Percentiles rank a stretch among this genome's conserved stretches.
Evolutionary conservation across 163 green algal genomes (phyloP).

Genomic region (Prototheca wickerhamii): DNA sequence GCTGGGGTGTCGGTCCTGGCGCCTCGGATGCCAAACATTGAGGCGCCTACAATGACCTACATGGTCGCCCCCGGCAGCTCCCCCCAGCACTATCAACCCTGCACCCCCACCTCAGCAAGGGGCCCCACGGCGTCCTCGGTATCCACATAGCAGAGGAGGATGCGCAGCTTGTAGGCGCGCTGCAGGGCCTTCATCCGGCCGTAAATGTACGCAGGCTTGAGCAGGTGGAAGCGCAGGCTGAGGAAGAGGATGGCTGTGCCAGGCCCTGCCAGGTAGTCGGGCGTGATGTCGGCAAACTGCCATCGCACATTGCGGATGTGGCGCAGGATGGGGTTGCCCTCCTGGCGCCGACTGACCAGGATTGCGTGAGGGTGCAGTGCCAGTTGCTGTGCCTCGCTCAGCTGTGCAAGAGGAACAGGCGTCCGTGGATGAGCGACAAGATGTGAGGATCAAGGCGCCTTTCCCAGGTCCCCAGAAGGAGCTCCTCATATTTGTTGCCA

Average conservation of each 20-base stretch:
- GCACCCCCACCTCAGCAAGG: conserved; percentile 36
- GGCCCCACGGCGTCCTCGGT: conserved; percentile 76
- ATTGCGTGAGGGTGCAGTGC: conserved; percentile 43
- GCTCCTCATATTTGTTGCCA: no score
- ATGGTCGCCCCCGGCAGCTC: background rate
- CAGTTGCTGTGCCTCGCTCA: conserved; percentile 1
- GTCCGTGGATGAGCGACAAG: no score
- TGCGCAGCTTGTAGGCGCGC: conserved; percentile 45
- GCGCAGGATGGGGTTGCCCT: conserved; percentile 85
- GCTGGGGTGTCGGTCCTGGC: no score
- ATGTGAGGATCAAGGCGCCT: no score
- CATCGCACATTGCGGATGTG: conserved; percentile 81
- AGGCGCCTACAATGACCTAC: no score
- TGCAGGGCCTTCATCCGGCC: conserved; percentile 75
- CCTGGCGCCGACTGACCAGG: conserved; percentile 68
- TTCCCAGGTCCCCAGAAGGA: no score
- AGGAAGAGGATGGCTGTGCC: conserved; percentile 74
- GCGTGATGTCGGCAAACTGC: conserved; percentile 70
- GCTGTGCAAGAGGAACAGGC: no score
- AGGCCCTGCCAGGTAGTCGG: conserved; percentile 75
- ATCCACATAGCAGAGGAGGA: conserved; percentile 79
- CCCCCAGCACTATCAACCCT: background rate
- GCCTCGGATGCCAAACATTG: no score
- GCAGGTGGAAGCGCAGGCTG: conserved; percentile 79
- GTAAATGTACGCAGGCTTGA: conserved; percentile 89